A percentile compares a stretch with the other conserved stretches of the same genome.
These are phyloP conservation scores for Blumeria hordei DNA, from an alignment of 2,329 filamentous ascomycete genomes.

Conservation along the genomic window DNA sequence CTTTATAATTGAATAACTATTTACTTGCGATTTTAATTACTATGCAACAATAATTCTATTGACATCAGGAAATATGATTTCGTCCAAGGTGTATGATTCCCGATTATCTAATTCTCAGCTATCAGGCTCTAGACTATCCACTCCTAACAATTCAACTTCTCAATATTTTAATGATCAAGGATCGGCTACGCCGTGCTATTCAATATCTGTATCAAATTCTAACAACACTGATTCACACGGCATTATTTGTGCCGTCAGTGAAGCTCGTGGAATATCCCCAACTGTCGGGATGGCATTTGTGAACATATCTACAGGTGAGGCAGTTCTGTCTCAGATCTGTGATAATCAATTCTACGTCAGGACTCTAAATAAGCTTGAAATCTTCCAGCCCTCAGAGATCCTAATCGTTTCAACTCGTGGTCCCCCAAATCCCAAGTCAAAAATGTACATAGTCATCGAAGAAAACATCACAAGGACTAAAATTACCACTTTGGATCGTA, in stretches of 20 bases:
- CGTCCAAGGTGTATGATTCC: no score
- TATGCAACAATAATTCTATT: no score
- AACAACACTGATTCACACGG: constrained; percentile 33
- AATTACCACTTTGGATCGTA: constrained; percentile 44
- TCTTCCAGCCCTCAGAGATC: constrained; percentile 59
- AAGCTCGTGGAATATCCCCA: constrained; percentile 68
- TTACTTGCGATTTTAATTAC: no score
- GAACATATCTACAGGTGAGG: constrained; percentile 66
- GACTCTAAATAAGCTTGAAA: constrained; percentile 64
- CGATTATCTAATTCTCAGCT: no score
- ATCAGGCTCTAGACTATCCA: no score
- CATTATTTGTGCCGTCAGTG: constrained; percentile 69
- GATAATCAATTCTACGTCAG: constrained; percentile 82
- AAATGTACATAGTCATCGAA: constrained; percentile 48
- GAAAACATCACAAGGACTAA: constrained; percentile 41
- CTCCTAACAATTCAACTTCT: no score
- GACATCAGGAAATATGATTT: no score
- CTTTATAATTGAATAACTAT: no score
- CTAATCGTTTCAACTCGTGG: constrained; percentile 51
- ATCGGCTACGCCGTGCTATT: no score
- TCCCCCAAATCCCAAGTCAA: constrained; percentile 41
- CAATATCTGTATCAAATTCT: constrained; percentile 1
- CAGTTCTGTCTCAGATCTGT: constrained; percentile 68
- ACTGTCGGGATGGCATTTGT: constrained; percentile 70
- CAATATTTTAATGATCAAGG: no score